Base-by-base conservation (phyloP, 208 protist genomes). In the Blastocrithidia nonstop region DNA sequence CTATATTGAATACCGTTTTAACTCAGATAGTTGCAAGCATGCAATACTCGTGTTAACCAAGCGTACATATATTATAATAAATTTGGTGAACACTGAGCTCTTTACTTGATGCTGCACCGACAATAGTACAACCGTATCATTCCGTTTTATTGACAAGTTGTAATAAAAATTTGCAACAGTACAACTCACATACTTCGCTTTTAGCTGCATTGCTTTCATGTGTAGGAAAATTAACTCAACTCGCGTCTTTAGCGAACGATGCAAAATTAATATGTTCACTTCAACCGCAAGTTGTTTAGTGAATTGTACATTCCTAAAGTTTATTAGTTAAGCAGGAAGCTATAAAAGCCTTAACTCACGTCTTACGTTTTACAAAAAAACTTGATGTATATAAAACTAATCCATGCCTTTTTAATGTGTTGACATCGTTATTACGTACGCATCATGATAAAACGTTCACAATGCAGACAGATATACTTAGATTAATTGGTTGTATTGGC, bases 401-500 rank as follows among this genome's bases (percentile, higher is more conserved):
- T 56, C 71, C 75, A 21, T 71, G 83, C 43, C 60, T 93, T 38
- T 71, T 93, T 38, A 64, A 60, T 24, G 78, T 86, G 4, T 62
- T 93, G 23, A 63, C 88, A 38, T 72, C 80, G 13, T 68, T 78
- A 4, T 54, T 93, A 28, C 80, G 88, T 46, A 81, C 80, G 32
- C 70, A 78, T 27, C 88, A 87, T 45, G 90, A 93, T 54, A 81
- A 93, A 50, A 70, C 71, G 31, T 88, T 76, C 74, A 74, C 73
- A 26, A 69, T 93, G n/a, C 73, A 81, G 27, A 54, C 71, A 39
- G 85, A 93, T 54, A 79, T 90, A 31, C 59, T 93, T 25, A 74
- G 86, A 56, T 60, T 93, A 54, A 85, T 93, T 71, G 85, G 85
- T 41, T 78, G 88, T 43, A 83, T 93, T 47, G 85, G 85, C 6